A percentile compares a stretch with the other conserved stretches of the same genome.
Evolutionary conservation across 495 filamentous ascomycete species (phyloP).

Genomic region (Penicillium bialowiezense): DNA sequence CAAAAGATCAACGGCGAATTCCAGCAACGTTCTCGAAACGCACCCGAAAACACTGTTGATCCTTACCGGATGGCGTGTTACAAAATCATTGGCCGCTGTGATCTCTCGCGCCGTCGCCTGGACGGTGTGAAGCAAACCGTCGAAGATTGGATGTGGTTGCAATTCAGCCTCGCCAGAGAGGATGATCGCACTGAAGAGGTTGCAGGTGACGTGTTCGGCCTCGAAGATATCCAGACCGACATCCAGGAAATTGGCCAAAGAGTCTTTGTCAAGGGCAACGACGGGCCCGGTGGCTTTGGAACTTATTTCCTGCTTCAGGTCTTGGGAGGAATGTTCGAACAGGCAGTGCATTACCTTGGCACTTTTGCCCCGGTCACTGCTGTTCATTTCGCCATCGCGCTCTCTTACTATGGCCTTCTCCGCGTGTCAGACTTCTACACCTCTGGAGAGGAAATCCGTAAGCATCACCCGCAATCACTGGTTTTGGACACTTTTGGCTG

Average conservation of each 20-base stretch:
- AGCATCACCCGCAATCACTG: slow-evolving; percentile 18
- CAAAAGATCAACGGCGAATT: slow-evolving; percentile 87
- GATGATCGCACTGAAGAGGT: slow-evolving; percentile 77
- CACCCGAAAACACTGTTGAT: slow-evolving; percentile 83
- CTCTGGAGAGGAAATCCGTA: slow-evolving; percentile 69
- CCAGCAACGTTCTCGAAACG: slow-evolving; percentile 75
- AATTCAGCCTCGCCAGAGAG: slow-evolving; percentile 88
- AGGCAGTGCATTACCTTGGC: slow-evolving; percentile 86
- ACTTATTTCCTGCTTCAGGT: slow-evolving; percentile 91
- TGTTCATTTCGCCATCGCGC: slow-evolving; percentile 88
- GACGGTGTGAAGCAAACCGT: slow-evolving; percentile 77
- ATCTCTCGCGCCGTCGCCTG: slow-evolving; percentile 73
- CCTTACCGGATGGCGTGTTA: slow-evolving; percentile 97
- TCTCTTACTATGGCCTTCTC: slow-evolving; percentile 88
- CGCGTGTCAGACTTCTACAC: slow-evolving; percentile 72
- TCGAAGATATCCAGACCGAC: slow-evolving; percentile 80
- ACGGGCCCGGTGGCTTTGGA: slow-evolving; percentile 73
- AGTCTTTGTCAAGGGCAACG: slow-evolving; percentile 73
- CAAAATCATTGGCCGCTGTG: slow-evolving; percentile 94
- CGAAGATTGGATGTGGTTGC: slow-evolving; percentile 97
- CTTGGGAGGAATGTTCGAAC: slow-evolving; percentile 91
- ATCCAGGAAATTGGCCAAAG: slow-evolving; percentile 84
- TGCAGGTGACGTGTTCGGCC: slow-evolving; percentile 82
- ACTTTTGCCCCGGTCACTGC: slow-evolving; percentile 85
- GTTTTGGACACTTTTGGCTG: not conserved